phyloP scores from a whole-genome alignment of 1,139 yeast genomes.

The Spencermartinsiella ligniputridi region DNA sequence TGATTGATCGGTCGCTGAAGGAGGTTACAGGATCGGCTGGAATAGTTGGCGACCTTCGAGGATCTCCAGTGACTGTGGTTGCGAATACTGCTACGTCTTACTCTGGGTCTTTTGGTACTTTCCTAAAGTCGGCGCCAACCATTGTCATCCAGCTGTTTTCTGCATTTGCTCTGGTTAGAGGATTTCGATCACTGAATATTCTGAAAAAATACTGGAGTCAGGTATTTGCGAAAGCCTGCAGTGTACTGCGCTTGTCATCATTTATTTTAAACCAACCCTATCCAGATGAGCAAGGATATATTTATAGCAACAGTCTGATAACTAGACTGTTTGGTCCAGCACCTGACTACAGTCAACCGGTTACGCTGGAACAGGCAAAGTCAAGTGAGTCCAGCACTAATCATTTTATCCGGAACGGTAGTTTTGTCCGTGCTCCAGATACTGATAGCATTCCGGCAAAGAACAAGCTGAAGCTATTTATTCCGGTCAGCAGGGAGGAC shows the following conservation, averaged over 20 bases:
- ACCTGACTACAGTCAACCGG: conserved; percentile 62
- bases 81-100: no score
- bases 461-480: conserved; percentile 62
- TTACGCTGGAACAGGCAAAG: conserved; percentile 45
- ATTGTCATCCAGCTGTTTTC: neutral
- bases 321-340: conserved; percentile 40
- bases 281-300: conserved; percentile 71
- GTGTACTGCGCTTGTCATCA: conserved; percentile 65
- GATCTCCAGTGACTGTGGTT: no score
- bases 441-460: conserved; percentile 58
- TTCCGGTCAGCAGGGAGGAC: conserved; percentile 80
- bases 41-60: no score
- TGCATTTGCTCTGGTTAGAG: conserved; percentile 16
- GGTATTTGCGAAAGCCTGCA: conserved; percentile 55
- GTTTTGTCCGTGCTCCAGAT: conserved; percentile 79
- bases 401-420: conserved; percentile 58
- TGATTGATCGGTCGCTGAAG: no score
- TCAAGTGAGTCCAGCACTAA: conserved; percentile 18
- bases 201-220: conserved; percentile 47
- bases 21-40: no score
- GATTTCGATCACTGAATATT: conserved; percentile 21
- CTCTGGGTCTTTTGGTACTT: neutral
- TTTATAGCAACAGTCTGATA: conserved; percentile 52
- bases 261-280: conserved; percentile 66
- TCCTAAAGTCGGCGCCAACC: conserved; percentile 1